Conservation (phyloP, 1,284 basidiomycete species). For the Farysia itapuensis region DNA sequence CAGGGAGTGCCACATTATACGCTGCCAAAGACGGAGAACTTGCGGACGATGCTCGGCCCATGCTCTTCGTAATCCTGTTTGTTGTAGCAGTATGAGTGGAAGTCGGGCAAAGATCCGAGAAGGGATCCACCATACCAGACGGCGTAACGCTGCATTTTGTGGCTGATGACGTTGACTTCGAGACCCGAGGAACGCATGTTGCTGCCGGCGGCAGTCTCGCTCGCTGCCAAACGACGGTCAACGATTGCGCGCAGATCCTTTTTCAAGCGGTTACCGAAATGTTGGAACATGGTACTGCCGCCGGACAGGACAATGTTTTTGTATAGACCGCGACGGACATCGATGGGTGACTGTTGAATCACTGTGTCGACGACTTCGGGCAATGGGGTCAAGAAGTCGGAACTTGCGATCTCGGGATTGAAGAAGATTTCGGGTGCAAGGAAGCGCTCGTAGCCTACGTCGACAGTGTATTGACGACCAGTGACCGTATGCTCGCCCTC, state of each 20-base stretch:
- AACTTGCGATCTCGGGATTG: conserved; percentile 97
- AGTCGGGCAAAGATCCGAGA: conserved; percentile 73
- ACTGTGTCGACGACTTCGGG: conserved; percentile 95
- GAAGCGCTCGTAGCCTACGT: conserved; percentile 98
- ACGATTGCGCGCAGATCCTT: conserved; percentile 92
- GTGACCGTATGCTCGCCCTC: conserved; percentile 92
- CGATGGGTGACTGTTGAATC: conserved; percentile 93
- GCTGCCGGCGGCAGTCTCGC: conserved; percentile 75
- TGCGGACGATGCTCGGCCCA: conserved; percentile 76
- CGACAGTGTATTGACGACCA: conserved; percentile 84
- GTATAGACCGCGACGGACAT: conserved; percentile 89
- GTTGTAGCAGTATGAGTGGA: conserved; percentile 95
- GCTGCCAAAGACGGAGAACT: conserved; percentile 52
- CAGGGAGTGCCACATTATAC: too few relatives aligned
- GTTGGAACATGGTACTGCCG: conserved; percentile 96
- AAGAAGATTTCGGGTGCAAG: conserved; percentile 99
- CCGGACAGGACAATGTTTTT: conserved; percentile 96
- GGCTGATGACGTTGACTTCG: conserved; percentile 79
- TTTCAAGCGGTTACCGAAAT: conserved; percentile 93
- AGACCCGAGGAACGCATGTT: conserved; percentile 65
- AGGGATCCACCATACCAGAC: conserved; percentile 98
- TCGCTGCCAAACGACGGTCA: conserved; percentile 81
- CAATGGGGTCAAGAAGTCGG: conserved; percentile 95
- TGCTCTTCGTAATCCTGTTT: conserved; percentile 97
- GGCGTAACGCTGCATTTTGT: conserved; percentile 95